Conservation (phyloP, 192 early-diverging fungal genomes). For the Backusella luteola region DNA sequence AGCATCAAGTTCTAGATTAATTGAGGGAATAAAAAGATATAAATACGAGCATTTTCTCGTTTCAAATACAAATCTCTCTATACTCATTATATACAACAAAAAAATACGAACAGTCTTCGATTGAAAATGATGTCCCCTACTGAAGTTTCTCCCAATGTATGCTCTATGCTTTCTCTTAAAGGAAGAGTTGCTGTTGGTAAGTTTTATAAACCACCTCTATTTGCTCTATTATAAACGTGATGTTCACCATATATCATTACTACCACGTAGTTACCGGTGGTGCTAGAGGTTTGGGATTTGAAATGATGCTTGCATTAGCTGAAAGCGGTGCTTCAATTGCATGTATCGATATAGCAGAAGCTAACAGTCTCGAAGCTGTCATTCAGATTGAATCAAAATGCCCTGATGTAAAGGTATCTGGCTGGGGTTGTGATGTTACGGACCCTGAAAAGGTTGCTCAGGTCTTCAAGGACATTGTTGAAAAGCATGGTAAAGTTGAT, state of each 20-base stretch:
- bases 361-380: constrained; percentile 18
- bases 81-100: neutral
- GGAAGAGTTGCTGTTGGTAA: constrained; percentile 36
- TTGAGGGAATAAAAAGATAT: neutral
- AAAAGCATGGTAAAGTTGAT: constrained; percentile 31
- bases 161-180: constrained; percentile 20
- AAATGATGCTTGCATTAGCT: constrained; percentile 40
- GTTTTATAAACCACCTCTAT: neutral
- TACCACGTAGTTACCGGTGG: constrained; percentile 32
- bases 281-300: constrained; percentile 37
- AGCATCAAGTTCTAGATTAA: neutral
- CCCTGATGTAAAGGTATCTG: constrained; percentile 22
- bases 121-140: neutral
- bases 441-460: constrained; percentile 24
- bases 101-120: neutral
- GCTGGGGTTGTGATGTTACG: constrained; percentile 37
- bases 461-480: constrained; percentile 30
- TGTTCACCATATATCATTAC: too few relatives aligned
- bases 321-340: constrained; percentile 38
- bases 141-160: neutral
- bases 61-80: neutral
- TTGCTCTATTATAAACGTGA: neutral
- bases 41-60: neutral
- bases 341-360: constrained; percentile 29
- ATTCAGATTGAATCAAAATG: constrained; percentile 6